Percentiles rank a stretch among this genome's conserved stretches.
phyloP scores from a whole-genome alignment of 805 yeast species.

The Wickerhamomyces strasburgensis region DNA sequence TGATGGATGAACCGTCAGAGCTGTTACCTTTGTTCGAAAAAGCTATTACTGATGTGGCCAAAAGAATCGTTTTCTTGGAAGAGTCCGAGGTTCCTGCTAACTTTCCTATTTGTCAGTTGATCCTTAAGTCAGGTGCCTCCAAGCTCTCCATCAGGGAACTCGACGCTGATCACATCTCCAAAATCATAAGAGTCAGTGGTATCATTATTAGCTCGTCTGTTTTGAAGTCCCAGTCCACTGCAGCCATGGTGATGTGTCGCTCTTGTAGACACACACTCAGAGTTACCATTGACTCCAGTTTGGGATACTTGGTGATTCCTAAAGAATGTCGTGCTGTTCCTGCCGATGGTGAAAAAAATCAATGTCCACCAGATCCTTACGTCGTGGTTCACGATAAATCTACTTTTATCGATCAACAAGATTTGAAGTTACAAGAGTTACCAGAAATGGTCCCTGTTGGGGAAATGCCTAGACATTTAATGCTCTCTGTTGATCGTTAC shows the following conservation, averaged over 20 bases:
- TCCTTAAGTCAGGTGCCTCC: slow-evolving; percentile 67
- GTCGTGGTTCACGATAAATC: slow-evolving; percentile 91
- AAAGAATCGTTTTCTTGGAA: slow-evolving; percentile 46
- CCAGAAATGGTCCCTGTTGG: slow-evolving; percentile 99
- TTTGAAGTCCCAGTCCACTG: slow-evolving; percentile 80
- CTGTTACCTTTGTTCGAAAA: slow-evolving; percentile 81
- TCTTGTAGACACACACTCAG: slow-evolving; percentile 78
- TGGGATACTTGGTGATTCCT: slow-evolving; percentile 68
- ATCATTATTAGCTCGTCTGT: slow-evolving; percentile 90
- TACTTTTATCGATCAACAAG: slow-evolving; percentile 91
- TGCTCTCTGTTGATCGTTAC: slow-evolving; percentile 83
- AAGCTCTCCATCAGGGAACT: slow-evolving; percentile 73
- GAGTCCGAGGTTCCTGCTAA: slow-evolving; percentile 42
- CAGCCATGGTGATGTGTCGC: slow-evolving; percentile 79
- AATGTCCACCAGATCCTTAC: slow-evolving; percentile 91
- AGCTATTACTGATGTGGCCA: slow-evolving; percentile 83
- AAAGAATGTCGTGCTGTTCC: slow-evolving; percentile 54
- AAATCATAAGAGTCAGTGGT: slow-evolving; percentile 87
- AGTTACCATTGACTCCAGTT: slow-evolving; percentile 57
- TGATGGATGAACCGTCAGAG: slow-evolving; percentile 83
- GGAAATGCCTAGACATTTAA: slow-evolving; percentile 93
- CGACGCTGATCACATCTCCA: slow-evolving; percentile 82
- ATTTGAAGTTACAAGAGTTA: slow-evolving; percentile 89
- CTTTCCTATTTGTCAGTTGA: slow-evolving; percentile 82
- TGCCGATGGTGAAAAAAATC: slow-evolving; percentile 46